Evolutionary conservation across 257 asterid genomes (phyloP).

Genomic region (Parsonsia alboflavescens): DNA sequence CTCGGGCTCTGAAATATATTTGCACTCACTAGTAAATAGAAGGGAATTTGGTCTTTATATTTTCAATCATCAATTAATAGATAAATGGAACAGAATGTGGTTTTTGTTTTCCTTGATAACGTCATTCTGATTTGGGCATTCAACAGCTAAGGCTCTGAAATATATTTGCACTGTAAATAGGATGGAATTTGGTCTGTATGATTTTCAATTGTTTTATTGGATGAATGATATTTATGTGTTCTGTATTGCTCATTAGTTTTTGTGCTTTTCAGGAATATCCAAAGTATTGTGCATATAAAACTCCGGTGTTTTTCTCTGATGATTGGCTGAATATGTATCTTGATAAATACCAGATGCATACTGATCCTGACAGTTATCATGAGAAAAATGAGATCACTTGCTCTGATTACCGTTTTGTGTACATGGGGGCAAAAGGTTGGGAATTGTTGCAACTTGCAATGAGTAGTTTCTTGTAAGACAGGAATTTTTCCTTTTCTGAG

Average conservation of each 20-base stretch:
- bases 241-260: background rate
- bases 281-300: slow-evolving; percentile 66
- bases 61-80: background rate
- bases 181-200: background rate
- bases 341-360: slow-evolving; percentile 73
- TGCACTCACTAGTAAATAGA: background rate
- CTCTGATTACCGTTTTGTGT: slow-evolving; percentile 96
- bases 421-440: slow-evolving; percentile 95
- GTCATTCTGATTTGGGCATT: background rate
- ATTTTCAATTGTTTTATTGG: background rate
- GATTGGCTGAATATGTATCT: slow-evolving; percentile 97
- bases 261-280: slow-evolving; percentile 75
- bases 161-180: background rate
- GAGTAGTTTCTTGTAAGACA: slow-evolving; percentile 21
- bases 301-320: slow-evolving; percentile 67
- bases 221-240: background rate
- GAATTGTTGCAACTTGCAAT: slow-evolving; percentile 20
- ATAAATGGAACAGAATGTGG: background rate
- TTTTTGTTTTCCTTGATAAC: background rate
- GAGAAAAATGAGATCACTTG: slow-evolving; percentile 64
- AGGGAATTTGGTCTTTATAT: too few relatives aligned
- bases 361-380: slow-evolving; percentile 41
- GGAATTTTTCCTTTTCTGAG: slow-evolving; percentile 5
- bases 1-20: background rate
- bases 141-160: background rate